Evolutionary conservation across 192 early-diverging fungal species (phyloP).

Genomic region (Obelidium mucronatum): DNA sequence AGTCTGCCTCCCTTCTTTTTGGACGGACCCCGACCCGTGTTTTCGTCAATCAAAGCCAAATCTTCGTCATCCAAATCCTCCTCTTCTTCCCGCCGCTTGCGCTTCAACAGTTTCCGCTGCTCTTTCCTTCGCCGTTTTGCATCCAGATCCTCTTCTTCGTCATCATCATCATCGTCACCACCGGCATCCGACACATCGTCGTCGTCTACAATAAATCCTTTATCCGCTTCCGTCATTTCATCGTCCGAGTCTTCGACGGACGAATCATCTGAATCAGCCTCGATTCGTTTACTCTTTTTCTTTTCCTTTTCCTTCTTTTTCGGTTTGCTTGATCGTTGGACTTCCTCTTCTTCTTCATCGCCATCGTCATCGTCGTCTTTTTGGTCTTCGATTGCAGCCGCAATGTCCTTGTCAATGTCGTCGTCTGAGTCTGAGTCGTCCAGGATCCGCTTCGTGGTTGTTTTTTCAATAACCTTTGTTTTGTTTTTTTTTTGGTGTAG

Average conservation of each 20-base stretch:
- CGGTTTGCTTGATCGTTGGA: not conserved
- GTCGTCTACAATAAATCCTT: slow-evolving; percentile 62
- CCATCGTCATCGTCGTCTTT: slow-evolving; percentile 32
- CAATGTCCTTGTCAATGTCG: not conserved
- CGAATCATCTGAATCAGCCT: slow-evolving; percentile 31
- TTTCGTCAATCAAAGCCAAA: slow-evolving; percentile 88
- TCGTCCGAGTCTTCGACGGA: slow-evolving; percentile 45
- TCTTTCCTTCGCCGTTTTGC: slow-evolving; percentile 34
- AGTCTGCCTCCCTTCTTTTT: slow-evolving; percentile 53
- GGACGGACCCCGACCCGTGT: slow-evolving; percentile 58
- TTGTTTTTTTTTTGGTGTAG: too few species aligned
- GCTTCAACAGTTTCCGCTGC: slow-evolving; percentile 57
- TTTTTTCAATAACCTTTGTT: too few species aligned
- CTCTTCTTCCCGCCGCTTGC: slow-evolving; percentile 50
- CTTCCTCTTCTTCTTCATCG: not conserved
- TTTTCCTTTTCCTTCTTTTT: slow-evolving; percentile 17
- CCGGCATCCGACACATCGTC: slow-evolving; percentile 57
- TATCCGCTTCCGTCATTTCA: slow-evolving; percentile 60
- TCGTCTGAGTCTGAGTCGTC: slow-evolving; percentile 6
- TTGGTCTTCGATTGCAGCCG: slow-evolving; percentile 32
- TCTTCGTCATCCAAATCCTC: slow-evolving; percentile 93
- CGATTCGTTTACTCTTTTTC: not conserved
- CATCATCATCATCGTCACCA: slow-evolving; percentile 58
- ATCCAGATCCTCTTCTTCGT: slow-evolving; percentile 39
- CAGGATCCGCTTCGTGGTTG: too few species aligned